Base-by-base conservation (phyloP, 768 basidiomycete genomes). In the Lactarius sanguifluus region DNA sequence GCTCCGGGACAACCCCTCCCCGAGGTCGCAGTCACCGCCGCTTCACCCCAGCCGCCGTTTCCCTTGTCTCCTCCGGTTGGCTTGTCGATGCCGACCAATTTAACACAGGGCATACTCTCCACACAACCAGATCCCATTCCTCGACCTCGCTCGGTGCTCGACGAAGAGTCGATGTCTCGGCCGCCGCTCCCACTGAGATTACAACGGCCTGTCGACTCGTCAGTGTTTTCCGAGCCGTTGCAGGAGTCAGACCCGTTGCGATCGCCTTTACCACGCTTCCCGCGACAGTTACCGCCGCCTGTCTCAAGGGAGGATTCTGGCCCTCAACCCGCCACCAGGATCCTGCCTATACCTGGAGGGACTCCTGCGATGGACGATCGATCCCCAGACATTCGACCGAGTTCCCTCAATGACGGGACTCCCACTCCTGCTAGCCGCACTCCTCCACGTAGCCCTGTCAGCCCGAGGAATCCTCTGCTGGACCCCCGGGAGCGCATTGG, bases 401-500 rank as follows among this genome's bases (percentile, higher is more conserved):
- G 69, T 43, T 59, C 62, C 32, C 43, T 70, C 13, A 55, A 25
- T 43, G 64, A 61, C 36, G 38, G 43, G 10, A 60, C 41, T 57
- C 30, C 43, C 36, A 60, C 52, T 28, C 28, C 68, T 12, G 57
- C 41, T 10, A 62, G 61, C 20, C 64, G 65, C 28, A 65, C 82
- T 13, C 86, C 88, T 32, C 86, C 88, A 57, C 84, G 83, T 43
- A 90, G 88, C 57, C 89, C 89, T 13, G 78, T 83, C 61, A 86
- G 82, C 67, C 81, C 83, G 50, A 76, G 77, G 52, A 82, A 81
- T 61, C 83, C 81, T 9, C 76, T 78, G 34, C 75, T 77, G 59
- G 70, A 73, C n/a, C 69, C 77, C 16, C 77, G 77, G 43, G 73
- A 80, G 36, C 76, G 74, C 67, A 67, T 65, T 50, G 65, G 64